Conservation (phyloP, 2,329 filamentous ascomycete species). For the Aureobasidium namibiae region DNA sequence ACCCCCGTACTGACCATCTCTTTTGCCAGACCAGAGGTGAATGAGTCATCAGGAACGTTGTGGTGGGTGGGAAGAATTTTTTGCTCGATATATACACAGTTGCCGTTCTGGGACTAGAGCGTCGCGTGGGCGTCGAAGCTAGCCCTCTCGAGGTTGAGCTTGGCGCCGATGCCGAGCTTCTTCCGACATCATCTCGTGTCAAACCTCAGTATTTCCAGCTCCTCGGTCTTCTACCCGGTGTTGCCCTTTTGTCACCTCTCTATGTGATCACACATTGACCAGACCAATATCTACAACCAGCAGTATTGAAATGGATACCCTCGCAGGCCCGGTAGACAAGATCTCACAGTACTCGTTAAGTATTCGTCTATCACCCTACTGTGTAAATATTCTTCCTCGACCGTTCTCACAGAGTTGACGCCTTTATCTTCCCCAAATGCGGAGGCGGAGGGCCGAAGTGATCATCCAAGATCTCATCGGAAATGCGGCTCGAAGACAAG, state of each 20-base stretch:
- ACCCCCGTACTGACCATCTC: slow-evolving; percentile 19
- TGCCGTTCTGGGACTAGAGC: neutral
- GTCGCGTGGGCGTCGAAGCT: neutral
- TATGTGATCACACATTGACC: too few species aligned
- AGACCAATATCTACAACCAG: neutral
- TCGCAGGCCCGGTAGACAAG: too few species aligned
- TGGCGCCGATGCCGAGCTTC: neutral
- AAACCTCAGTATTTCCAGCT: slow-evolving; percentile 1
- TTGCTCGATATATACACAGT: neutral
- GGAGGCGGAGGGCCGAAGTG: slow-evolving; percentile 12
- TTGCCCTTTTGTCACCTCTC: too few species aligned
- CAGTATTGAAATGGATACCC: neutral
- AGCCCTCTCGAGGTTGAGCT: neutral
- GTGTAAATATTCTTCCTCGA: neutral
- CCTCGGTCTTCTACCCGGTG: neutral
- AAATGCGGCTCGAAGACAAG: slow-evolving; percentile 6
- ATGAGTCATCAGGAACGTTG: neutral
- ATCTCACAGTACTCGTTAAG: neutral
- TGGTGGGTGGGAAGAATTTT: neutral
- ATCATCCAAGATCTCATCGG: slow-evolving; percentile 9
- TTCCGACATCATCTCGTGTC: neutral
- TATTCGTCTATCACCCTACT: neutral
- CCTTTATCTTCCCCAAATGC: slow-evolving; percentile 1
- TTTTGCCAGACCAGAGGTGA: neutral
- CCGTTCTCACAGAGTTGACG: neutral